A percentile compares a stretch with the other conserved stretches of the same genome.
Conservation (phyloP, 2,329 filamentous ascomycete genomes). For the Stagonosporopsis vannaccii region DNA sequence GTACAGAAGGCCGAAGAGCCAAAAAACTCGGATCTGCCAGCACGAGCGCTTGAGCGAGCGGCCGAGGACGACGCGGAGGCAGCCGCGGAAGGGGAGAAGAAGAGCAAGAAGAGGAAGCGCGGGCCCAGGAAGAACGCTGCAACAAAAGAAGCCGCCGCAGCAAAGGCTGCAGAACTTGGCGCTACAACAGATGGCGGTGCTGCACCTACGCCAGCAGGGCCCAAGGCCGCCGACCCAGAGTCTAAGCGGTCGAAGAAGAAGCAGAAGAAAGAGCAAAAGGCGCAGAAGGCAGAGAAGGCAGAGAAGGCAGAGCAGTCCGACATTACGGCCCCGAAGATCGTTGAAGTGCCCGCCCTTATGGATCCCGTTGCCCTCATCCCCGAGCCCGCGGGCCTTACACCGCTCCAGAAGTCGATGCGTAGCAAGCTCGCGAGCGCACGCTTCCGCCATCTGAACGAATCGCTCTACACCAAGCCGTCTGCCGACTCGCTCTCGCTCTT, state of each 20-base stretch:
- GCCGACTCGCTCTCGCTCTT: slow-evolving; percentile 84
- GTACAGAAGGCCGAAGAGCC: slow-evolving; percentile 60
- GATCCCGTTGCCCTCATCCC: slow-evolving; percentile 39
- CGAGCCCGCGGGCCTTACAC: slow-evolving; percentile 73
- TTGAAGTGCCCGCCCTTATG: slow-evolving; percentile 42
- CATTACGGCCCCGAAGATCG: slow-evolving; percentile 3
- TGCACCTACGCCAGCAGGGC: slow-evolving; percentile 23
- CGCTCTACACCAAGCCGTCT: slow-evolving; percentile 91
- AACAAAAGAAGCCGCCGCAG: slow-evolving; percentile 30
- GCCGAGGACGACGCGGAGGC: slow-evolving; percentile 40
- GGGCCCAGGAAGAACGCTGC: slow-evolving; percentile 32
- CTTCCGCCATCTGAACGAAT: slow-evolving; percentile 97
- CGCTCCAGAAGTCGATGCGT: slow-evolving; percentile 91
- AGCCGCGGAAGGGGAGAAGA: slow-evolving; percentile 43
- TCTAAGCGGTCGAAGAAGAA: slow-evolving; percentile 47
- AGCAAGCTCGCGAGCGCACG: slow-evolving; percentile 93
- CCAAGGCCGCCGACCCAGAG: slow-evolving; percentile 25
- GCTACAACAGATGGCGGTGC: slow-evolving; percentile 23
- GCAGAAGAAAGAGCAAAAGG: slow-evolving; percentile 44
- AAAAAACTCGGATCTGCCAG: slow-evolving; percentile 7
- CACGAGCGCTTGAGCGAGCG: slow-evolving; percentile 61
- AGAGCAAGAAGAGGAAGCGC: slow-evolving; percentile 44
- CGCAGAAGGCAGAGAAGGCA: slow-evolving; percentile 19
- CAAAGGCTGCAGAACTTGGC: slow-evolving; percentile 26
- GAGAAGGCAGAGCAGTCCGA: neutral